Evolutionary conservation across 495 filamentous ascomycete genomes (phyloP).

Genomic region (Aspergillus mulundensis): DNA sequence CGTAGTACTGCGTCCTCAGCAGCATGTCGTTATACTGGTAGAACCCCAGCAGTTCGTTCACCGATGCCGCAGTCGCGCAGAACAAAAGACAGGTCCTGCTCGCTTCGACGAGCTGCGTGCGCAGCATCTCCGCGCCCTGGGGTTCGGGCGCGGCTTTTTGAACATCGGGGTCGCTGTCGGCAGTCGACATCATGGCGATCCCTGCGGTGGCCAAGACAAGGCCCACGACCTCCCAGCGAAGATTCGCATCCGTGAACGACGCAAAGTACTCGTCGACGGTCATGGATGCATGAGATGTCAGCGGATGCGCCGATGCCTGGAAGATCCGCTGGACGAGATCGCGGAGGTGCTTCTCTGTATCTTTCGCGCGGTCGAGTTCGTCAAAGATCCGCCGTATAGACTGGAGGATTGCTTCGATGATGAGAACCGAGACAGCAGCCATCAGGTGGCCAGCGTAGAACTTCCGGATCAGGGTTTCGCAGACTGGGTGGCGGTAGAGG

Average conservation of each 20-base stretch:
- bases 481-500: conserved; percentile 31
- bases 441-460: conserved; percentile 24
- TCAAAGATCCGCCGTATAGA: conserved; percentile 27
- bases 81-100: conserved; percentile 43
- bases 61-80: conserved; percentile 41
- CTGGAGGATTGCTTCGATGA: conserved; percentile 27
- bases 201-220: conserved; percentile 49
- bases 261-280: conserved; percentile 33
- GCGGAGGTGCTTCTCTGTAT: conserved; percentile 28
- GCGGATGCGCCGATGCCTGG: conserved; percentile 29
- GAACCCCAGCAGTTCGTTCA: conserved; percentile 47
- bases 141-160: conserved; percentile 18
- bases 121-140: conserved; percentile 25
- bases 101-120: conserved; percentile 37
- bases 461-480: conserved; percentile 24
- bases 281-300: conserved; percentile 28
- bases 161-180: conserved; percentile 34
- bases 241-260: conserved; percentile 46
- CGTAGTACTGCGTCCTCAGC: conserved; percentile 43
- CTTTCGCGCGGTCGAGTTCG: conserved; percentile 16
- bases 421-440: conserved; percentile 19
- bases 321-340: conserved; percentile 30
- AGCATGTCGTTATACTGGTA: conserved; percentile 42
- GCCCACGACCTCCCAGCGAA: conserved; percentile 59
- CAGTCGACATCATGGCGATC: conserved; percentile 34